Conservation (phyloP, 106 monocot species). For the Dioscorea alata region DNA sequence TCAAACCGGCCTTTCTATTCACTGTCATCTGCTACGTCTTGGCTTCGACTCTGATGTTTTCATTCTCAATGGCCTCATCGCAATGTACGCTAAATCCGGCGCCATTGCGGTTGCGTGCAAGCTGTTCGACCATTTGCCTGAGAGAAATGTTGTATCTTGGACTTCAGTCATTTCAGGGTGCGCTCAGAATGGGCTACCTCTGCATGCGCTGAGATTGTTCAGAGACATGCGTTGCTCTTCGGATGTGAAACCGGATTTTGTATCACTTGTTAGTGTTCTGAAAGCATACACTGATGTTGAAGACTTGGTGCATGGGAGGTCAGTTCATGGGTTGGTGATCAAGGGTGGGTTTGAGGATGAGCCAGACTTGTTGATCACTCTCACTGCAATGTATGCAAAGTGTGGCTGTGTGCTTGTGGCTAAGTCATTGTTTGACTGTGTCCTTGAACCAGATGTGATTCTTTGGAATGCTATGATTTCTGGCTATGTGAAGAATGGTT, state of each 20-base stretch:
- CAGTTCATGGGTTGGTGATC: conserved; percentile 44
- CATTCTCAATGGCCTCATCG: conserved; percentile 54
- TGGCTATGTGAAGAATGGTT: conserved; percentile 72
- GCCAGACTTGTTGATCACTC: conserved; percentile 36
- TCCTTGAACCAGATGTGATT: conserved; percentile 28
- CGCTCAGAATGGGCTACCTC: conserved; percentile 44
- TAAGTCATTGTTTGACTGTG: conserved; percentile 38
- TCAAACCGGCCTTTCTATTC: conserved; percentile 27
- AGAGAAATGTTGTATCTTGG: conserved; percentile 62
- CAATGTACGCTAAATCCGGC: conserved; percentile 49
- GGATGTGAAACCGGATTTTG: conserved; percentile 42
- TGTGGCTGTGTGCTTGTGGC: conserved; percentile 46
- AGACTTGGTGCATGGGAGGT: conserved; percentile 36
- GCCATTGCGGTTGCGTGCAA: conserved; percentile 16
- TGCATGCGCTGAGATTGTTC: conserved; percentile 40
- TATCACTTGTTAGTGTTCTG: conserved; percentile 54
- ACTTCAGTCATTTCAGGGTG: conserved; percentile 58
- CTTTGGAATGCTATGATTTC: conserved; percentile 91
- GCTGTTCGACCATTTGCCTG: conserved; percentile 30
- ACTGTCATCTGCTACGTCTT: conserved; percentile 36
- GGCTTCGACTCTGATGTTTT: conserved; percentile 36
- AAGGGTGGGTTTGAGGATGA: conserved; percentile 57
- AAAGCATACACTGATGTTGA: conserved; percentile 59
- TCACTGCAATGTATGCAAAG: conserved; percentile 73
- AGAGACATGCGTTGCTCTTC: conserved; percentile 24